Conservation (phyloP, 78 protist genomes). For the Anaeramoeba flamelloides region DNA sequence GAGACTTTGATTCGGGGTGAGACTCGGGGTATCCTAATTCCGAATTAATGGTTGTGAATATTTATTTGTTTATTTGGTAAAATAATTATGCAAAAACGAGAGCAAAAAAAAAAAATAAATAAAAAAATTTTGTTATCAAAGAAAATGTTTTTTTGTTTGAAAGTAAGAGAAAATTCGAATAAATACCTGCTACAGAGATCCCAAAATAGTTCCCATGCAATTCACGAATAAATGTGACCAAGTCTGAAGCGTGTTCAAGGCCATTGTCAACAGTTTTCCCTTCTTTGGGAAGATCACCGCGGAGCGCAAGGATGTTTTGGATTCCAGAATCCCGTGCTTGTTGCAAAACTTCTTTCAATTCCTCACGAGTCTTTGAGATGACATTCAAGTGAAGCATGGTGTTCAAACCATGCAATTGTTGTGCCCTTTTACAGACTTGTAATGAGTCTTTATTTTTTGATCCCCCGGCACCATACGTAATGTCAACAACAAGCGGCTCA, state of each 20-base stretch:
- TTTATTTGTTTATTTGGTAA: too few relatives aligned
- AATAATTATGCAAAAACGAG: too few relatives aligned
- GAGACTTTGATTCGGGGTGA: conserved; percentile 42
- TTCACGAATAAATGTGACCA: conserved; percentile 56
- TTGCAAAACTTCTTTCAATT: conserved; percentile 32
- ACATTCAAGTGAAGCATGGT: conserved; percentile 73
- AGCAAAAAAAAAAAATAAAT: too few relatives aligned
- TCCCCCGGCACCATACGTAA: conserved; percentile 69
- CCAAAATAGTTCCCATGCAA: conserved; percentile 69
- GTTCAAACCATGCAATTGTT: conserved; percentile 32
- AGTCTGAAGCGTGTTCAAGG: conserved; percentile 61
- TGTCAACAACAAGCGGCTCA: conserved; percentile 57
- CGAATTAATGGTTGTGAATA: too few relatives aligned
- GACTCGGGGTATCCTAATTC: conserved; percentile 81
- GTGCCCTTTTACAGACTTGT: conserved; percentile 36
- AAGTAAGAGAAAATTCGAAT: too few relatives aligned
- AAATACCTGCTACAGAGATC: conserved; percentile 72
- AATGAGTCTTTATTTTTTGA: conserved; percentile 32
- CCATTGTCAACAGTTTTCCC: conserved; percentile 55
- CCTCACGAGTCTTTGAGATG: conserved; percentile 40
- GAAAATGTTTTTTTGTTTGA: too few relatives aligned
- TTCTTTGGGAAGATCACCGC: conserved; percentile 60
- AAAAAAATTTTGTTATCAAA: too few relatives aligned
- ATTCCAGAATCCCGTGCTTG: conserved; percentile 46
- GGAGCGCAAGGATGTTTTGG: conserved; percentile 66